Conservation (phyloP, 164 flowering plant genomes). For the Vitis rupestris region DNA sequence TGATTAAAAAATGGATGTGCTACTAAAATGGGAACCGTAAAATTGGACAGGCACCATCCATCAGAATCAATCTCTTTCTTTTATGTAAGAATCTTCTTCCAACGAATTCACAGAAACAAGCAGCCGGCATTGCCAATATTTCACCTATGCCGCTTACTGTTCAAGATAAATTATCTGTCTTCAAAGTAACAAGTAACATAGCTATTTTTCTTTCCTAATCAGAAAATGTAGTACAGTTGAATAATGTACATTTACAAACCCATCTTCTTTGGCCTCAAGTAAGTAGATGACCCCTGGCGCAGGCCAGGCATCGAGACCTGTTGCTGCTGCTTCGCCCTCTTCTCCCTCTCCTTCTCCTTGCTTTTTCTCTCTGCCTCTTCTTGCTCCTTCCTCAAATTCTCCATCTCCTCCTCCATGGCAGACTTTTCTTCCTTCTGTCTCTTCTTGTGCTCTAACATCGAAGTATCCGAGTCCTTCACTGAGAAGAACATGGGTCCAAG, state of each 20-base stretch:
- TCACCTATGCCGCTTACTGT: too few species aligned
- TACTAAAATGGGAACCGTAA: too few species aligned
- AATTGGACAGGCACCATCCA: too few species aligned
- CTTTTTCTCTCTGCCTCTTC: slow-evolving; percentile 43
- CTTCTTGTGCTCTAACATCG: slow-evolving; percentile 79
- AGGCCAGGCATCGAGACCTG: slow-evolving; percentile 64
- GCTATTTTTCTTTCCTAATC: neutral
- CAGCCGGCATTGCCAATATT: too few species aligned
- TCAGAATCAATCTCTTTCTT: too few species aligned
- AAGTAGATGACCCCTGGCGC: slow-evolving; percentile 54
- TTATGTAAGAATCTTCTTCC: too few species aligned
- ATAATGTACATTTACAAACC: slow-evolving; percentile 42
- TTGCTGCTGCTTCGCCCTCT: slow-evolving; percentile 64
- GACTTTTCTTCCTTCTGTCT: slow-evolving; percentile 78
- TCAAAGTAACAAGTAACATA: neutral
- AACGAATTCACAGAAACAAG: too few species aligned
- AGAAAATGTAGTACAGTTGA: too few species aligned
- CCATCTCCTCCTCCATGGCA: slow-evolving; percentile 96
- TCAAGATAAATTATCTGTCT: too few species aligned
- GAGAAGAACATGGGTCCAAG: slow-evolving; percentile 91
- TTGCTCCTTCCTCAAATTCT: slow-evolving; percentile 62
- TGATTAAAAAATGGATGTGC: too few species aligned
- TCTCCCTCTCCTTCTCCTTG: slow-evolving; percentile 47
- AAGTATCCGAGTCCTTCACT: slow-evolving; percentile 78
- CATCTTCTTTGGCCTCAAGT: slow-evolving; percentile 73